Conservation (phyloP, 495 filamentous ascomycete species). For the Aspergillus hancockii region DNA sequence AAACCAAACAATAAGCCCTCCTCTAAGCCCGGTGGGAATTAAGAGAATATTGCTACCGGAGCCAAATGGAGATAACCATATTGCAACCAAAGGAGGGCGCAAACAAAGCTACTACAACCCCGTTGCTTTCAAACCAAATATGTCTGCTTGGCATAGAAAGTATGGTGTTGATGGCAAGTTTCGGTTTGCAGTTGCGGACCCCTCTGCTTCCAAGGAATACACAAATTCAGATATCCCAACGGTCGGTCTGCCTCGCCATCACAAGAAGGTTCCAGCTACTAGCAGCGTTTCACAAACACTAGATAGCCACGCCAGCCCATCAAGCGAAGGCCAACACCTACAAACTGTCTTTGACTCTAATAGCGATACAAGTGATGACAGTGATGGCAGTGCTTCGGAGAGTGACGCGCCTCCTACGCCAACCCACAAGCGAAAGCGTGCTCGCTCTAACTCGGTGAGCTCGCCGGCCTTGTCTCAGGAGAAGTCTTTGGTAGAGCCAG, state of each 20-base stretch:
- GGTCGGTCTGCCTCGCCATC: slow-evolving; percentile 40
- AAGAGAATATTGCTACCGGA: slow-evolving; percentile 49
- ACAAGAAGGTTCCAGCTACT: slow-evolving; percentile 8
- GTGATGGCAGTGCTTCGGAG: slow-evolving; percentile 30
- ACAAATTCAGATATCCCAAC: slow-evolving; percentile 37
- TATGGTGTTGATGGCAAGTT: slow-evolving; percentile 54
- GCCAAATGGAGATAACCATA: slow-evolving; percentile 14
- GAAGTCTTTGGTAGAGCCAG: slow-evolving; percentile 23
- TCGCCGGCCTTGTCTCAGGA: slow-evolving; percentile 34
- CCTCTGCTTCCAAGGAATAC: slow-evolving; percentile 8
- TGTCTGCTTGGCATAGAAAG: slow-evolving; percentile 50
- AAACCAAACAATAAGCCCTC: slow-evolving; percentile 46
- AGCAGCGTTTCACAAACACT: not conserved
- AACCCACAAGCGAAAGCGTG: slow-evolving; percentile 45
- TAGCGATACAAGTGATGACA: slow-evolving; percentile 35
- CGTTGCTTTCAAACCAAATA: slow-evolving; percentile 46
- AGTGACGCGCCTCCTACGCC: slow-evolving; percentile 24
- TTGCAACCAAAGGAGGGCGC: slow-evolving; percentile 10
- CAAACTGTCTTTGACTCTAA: slow-evolving; percentile 31
- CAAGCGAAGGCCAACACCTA: slow-evolving; percentile 2
- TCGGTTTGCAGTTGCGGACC: slow-evolving; percentile 36
- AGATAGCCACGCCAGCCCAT: slow-evolving; percentile 15
- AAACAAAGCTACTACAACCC: slow-evolving; percentile 49
- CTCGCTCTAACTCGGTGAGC: slow-evolving; percentile 36
- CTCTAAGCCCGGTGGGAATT: slow-evolving; percentile 51